phyloP scores from a whole-genome alignment of 2,329 filamentous ascomycete species.

The Neodidymelliopsis sp. region DNA sequence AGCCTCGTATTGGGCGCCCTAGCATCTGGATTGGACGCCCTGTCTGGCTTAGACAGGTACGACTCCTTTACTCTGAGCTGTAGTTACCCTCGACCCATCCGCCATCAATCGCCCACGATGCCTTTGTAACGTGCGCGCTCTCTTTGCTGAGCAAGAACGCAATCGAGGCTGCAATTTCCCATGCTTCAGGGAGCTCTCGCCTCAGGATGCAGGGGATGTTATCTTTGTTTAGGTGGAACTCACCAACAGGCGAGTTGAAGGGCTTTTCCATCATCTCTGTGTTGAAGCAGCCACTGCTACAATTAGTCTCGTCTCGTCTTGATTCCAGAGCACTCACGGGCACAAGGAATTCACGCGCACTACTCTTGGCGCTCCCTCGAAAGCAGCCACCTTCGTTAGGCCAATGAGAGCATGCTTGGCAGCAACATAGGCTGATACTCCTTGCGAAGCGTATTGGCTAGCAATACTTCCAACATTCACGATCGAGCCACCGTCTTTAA shows the following conservation, averaged over 20 bases:
- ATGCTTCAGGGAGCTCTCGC: conserved; percentile 15
- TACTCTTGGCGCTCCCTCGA: conserved; percentile 56
- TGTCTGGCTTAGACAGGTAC: conserved; percentile 3
- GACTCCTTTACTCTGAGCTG: conserved; percentile 14
- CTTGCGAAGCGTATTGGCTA: conserved; percentile 16
- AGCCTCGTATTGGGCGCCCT: conserved; percentile 1
- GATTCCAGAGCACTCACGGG: conserved; percentile 36
- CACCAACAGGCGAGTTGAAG: conserved; percentile 12
- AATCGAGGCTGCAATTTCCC: too few species aligned
- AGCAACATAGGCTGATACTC: conserved; percentile 50
- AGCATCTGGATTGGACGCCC: too few species aligned
- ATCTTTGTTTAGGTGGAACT: conserved; percentile 11
- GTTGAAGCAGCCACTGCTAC: conserved; percentile 16
- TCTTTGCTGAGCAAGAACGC: conserved; percentile 22
- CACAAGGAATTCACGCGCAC: conserved; percentile 60
- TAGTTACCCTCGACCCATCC: conserved; percentile 20
- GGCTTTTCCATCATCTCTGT: conserved; percentile 20
- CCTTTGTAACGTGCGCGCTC: conserved; percentile 20
- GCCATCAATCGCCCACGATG: conserved; percentile 17
- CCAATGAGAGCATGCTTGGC: conserved; percentile 58
- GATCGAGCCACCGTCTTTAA: conserved; percentile 25
- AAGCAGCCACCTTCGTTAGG: conserved; percentile 55
- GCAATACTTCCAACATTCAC: conserved; percentile 24
- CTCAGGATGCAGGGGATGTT: conserved; percentile 16
- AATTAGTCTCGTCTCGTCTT: neutral